Evolutionary conservation across 2,329 filamentous ascomycete species (phyloP).

Genomic region (Trichophyton verrucosum): DNA sequence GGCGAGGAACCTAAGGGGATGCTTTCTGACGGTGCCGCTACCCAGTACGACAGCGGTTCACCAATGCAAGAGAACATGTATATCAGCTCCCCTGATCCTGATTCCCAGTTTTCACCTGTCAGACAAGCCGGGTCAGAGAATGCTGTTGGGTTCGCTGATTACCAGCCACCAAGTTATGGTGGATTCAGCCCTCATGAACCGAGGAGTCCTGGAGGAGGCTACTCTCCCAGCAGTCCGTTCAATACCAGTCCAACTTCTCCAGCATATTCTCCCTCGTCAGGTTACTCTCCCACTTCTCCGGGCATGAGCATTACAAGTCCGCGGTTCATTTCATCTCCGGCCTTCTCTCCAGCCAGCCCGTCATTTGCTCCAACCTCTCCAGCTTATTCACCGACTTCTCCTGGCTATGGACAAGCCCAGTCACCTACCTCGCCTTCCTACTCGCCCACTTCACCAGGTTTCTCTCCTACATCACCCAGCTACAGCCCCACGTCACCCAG

Average conservation of each 20-base stretch:
- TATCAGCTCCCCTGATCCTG: constrained; percentile 51
- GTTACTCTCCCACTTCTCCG: constrained; percentile 66
- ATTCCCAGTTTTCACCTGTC: constrained; percentile 59
- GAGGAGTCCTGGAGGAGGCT: constrained; percentile 50
- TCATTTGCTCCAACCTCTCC: constrained; percentile 51
- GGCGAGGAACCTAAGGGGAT: constrained; percentile 64
- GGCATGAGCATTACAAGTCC: constrained; percentile 47
- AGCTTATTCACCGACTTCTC: constrained; percentile 40
- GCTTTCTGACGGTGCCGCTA: constrained; percentile 67
- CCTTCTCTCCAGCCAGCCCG: constrained; percentile 43
- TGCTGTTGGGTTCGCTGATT: constrained; percentile 48
- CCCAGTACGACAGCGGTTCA: constrained; percentile 71
- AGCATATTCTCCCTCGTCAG: constrained; percentile 49
- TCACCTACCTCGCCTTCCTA: constrained; percentile 50
- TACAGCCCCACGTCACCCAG: constrained; percentile 50
- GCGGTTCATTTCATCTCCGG: constrained; percentile 42
- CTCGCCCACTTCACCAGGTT: constrained; percentile 44
- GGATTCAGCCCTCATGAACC: constrained; percentile 56
- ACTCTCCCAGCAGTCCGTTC: constrained; percentile 63
- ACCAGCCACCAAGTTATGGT: constrained; percentile 57
- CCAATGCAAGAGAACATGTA: constrained; percentile 47
- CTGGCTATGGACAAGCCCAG: constrained; percentile 47
- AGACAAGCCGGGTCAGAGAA: constrained; percentile 53
- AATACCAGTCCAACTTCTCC: constrained; percentile 58
- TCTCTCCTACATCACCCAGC: constrained; percentile 47